Evolutionary conservation across 306 rosid species (phyloP).

Genomic region (Cucumis melo): DNA sequence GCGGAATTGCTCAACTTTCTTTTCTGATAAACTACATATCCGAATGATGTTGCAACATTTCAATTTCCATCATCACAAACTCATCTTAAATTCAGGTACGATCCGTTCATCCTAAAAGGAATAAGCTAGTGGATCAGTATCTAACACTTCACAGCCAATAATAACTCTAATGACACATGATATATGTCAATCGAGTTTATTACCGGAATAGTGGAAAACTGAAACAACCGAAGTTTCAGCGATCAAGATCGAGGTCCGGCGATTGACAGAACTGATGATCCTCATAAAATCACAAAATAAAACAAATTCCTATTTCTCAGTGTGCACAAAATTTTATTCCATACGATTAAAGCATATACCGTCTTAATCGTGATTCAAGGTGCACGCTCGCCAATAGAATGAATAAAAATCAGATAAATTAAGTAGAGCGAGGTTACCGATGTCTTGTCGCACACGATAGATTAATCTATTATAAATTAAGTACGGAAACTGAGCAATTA

Average conservation of each 20-base stretch:
- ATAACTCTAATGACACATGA: not conserved
- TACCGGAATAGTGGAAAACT: not conserved
- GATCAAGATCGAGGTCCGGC: not conserved
- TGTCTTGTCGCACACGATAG: not conserved
- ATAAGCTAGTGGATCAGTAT: not conserved
- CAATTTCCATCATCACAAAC: too few relatives aligned
- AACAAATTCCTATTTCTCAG: not conserved
- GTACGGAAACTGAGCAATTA: not conserved
- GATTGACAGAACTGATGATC: not conserved
- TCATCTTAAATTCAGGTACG: too few relatives aligned
- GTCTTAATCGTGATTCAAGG: not conserved
- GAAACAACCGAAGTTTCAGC: not conserved
- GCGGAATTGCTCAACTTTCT: not conserved
- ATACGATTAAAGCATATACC: not conserved
- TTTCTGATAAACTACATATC: not conserved
- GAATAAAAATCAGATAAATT: not conserved
- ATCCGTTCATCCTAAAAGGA: not conserved
- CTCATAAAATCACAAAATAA: not conserved
- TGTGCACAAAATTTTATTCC: not conserved
- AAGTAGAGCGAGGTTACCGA: not conserved
- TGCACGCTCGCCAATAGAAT: slow-evolving; percentile 3
- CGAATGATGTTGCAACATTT: not conserved
- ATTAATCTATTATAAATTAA: not conserved
- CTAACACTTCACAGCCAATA: not conserved
- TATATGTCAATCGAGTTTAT: not conserved